Conservation (phyloP, 169 alveolate species). For the Plasmodium gaboni region DNA sequence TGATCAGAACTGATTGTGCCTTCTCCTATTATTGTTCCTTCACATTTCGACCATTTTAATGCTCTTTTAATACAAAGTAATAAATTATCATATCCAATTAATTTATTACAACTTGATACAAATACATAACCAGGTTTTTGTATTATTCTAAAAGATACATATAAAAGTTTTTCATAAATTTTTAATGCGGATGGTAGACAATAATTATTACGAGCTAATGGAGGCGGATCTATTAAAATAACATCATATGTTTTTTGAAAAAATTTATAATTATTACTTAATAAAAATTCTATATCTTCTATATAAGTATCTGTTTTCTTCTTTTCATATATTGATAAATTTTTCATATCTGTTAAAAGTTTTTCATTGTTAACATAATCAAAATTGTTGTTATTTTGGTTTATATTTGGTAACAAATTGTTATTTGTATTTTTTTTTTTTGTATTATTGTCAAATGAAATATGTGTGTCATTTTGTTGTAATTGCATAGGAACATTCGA, state of each 20-base stretch:
- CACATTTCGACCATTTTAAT: slow-evolving; percentile 73
- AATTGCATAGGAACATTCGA: neutral
- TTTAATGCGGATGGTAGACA: slow-evolving; percentile 68
- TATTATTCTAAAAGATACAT: slow-evolving; percentile 54
- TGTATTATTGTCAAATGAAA: neutral
- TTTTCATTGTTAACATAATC: neutral
- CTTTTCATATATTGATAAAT: slow-evolving; percentile 58
- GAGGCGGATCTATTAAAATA: slow-evolving; percentile 75
- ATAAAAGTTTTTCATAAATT: slow-evolving; percentile 75
- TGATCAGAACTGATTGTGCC: slow-evolving; percentile 74
- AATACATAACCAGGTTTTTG: slow-evolving; percentile 75
- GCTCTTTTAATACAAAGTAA: slow-evolving; percentile 50
- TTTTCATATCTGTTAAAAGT: slow-evolving; percentile 34
- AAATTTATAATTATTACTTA: slow-evolving; percentile 45
- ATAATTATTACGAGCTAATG: slow-evolving; percentile 68
- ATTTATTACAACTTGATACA: slow-evolving; percentile 76
- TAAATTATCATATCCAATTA: slow-evolving; percentile 62
- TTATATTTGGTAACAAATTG: neutral
- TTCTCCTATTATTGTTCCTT: slow-evolving; percentile 72
- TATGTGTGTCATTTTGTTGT: neutral
- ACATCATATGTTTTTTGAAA: slow-evolving; percentile 75
- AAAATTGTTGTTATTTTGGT: neutral
- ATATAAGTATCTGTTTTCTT: slow-evolving; percentile 8
- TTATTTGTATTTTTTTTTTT: neutral
- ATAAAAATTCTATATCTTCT: slow-evolving; percentile 53